Evolutionary conservation across 768 basidiomycete genomes (phyloP).

Genomic region (Kwoniella shandongensis): DNA sequence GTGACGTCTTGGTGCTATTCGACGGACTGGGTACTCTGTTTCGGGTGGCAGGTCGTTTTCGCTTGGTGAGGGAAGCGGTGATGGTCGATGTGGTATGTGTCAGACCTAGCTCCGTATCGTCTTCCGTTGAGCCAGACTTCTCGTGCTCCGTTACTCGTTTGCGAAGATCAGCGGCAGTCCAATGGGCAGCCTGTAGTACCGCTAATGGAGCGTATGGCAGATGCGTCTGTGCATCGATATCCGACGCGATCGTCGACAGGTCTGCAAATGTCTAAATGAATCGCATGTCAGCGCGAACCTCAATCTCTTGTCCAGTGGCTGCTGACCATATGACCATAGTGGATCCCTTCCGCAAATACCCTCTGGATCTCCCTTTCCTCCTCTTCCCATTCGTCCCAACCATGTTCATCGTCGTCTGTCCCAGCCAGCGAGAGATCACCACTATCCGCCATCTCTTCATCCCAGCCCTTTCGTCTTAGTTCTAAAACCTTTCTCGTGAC

Average conservation of each 20-base stretch:
- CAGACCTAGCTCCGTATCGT: slow-evolving; percentile 63
- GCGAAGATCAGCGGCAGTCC: slow-evolving; percentile 58
- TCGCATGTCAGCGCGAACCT: neutral
- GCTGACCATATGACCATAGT: slow-evolving; percentile 81
- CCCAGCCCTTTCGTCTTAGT: slow-evolving; percentile 53
- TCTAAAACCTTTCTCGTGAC: slow-evolving; percentile 75
- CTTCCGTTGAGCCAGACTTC: slow-evolving; percentile 5
- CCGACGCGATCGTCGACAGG: slow-evolving; percentile 69
- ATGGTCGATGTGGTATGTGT: slow-evolving; percentile 63
- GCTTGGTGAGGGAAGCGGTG: slow-evolving; percentile 31
- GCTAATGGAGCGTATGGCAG: slow-evolving; percentile 68
- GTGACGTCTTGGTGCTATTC: neutral
- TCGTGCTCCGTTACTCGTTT: slow-evolving; percentile 33
- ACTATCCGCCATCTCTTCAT: slow-evolving; percentile 29
- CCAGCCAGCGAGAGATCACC: slow-evolving; percentile 18
- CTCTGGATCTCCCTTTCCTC: slow-evolving; percentile 66
- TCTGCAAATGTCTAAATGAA: slow-evolving; percentile 71
- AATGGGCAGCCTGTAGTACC: slow-evolving; percentile 73
- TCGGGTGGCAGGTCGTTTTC: slow-evolving; percentile 32
- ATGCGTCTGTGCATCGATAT: slow-evolving; percentile 70
- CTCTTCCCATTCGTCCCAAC: slow-evolving; percentile 42
- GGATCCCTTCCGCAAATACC: slow-evolving; percentile 74
- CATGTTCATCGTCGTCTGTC: slow-evolving; percentile 21
- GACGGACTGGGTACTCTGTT: slow-evolving; percentile 30
- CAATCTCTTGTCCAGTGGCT: too few species aligned